A percentile compares a stretch with the other conserved stretches of the same genome.
Evolutionary conservation across 1,139 yeast species (phyloP).

Genomic region (Hanseniaspora sp.): DNA sequence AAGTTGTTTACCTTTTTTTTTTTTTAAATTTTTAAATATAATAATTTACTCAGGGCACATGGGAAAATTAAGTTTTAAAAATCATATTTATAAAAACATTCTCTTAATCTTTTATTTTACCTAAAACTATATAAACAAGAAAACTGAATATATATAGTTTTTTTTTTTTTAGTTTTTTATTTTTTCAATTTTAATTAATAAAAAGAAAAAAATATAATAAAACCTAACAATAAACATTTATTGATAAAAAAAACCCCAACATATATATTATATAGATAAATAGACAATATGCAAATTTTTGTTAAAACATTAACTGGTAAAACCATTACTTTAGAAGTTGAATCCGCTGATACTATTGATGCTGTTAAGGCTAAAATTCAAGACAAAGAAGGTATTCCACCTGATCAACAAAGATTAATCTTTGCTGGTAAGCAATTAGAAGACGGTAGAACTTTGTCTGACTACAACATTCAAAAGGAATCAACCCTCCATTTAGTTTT

Average conservation of each 20-base stretch:
- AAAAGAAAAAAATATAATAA: too few species aligned
- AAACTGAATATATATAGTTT: too few species aligned
- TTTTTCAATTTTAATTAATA: too few species aligned
- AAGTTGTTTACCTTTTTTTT: too few species aligned
- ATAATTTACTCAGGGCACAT: too few species aligned
- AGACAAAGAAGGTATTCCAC: conserved; percentile 98
- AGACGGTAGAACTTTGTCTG: conserved; percentile 57
- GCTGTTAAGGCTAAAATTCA: conserved; percentile 95
- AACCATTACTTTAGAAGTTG: conserved; percentile 60
- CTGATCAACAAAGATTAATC: conserved; percentile 96
- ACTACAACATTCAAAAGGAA: conserved; percentile 58
- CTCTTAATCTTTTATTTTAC: too few species aligned
- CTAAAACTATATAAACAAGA: too few species aligned
- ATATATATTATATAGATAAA: conserved; percentile 73
- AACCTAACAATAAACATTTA: conserved; percentile 38
- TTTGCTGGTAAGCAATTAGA: conserved; percentile 95
- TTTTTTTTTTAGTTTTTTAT: too few species aligned
- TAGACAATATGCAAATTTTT: conserved; percentile 74
- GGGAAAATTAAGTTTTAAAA: too few species aligned
- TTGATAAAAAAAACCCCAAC: conserved; percentile 84
- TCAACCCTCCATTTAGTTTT: conserved; percentile 48
- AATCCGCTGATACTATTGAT: conserved; percentile 63
- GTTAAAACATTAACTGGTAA: conserved; percentile 57
- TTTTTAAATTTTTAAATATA: too few species aligned
- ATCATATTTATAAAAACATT: too few species aligned